phyloP scores from a whole-genome alignment of 1,284 basidiomycete species.

The Austroboletus niveus region DNA sequence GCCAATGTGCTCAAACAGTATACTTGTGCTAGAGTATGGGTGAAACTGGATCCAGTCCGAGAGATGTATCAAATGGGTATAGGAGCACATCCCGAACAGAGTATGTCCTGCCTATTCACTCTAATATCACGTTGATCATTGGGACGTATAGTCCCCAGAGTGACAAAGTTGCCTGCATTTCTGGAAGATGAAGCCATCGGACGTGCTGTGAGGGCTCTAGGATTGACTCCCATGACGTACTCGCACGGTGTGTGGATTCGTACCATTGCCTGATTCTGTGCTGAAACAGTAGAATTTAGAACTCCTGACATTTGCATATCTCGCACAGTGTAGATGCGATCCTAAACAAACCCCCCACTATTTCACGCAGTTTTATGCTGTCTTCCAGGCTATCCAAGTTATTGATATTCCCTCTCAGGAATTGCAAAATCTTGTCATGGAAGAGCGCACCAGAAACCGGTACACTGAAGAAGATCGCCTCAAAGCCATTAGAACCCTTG shows the following conservation, averaged over 20 bases:
- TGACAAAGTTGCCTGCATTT: conserved; percentile 42
- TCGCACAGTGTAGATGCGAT: conserved; percentile 76
- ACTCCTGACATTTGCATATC: conserved; percentile 69
- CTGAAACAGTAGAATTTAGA: conserved; percentile 40
- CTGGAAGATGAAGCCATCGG: conserved; percentile 38
- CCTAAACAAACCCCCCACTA: conserved; percentile 59
- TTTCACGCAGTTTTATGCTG: conserved; percentile 54
- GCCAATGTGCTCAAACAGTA: conserved; percentile 42
- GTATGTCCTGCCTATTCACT: conserved; percentile 39
- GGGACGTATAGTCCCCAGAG: conserved; percentile 48
- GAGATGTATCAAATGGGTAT: conserved; percentile 69
- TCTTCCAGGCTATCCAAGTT: conserved; percentile 49
- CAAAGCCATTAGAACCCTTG: conserved; percentile 49
- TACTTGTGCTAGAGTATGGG: conserved; percentile 38
- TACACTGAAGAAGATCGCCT: conserved; percentile 57
- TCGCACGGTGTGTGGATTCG: conserved; percentile 49
- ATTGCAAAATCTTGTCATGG: conserved; percentile 54
- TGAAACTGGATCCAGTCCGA: conserved; percentile 57
- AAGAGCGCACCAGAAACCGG: conserved; percentile 61
- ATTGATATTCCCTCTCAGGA: conserved; percentile 41
- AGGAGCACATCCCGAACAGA: conserved; percentile 73
- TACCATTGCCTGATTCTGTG: background rate
- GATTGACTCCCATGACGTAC: conserved; percentile 63
- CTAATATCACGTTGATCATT: conserved; percentile 5
- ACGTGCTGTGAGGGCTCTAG: conserved; percentile 48